Conservation (phyloP, 2,329 filamentous ascomycete genomes). For the Balansia obtecta region DNA sequence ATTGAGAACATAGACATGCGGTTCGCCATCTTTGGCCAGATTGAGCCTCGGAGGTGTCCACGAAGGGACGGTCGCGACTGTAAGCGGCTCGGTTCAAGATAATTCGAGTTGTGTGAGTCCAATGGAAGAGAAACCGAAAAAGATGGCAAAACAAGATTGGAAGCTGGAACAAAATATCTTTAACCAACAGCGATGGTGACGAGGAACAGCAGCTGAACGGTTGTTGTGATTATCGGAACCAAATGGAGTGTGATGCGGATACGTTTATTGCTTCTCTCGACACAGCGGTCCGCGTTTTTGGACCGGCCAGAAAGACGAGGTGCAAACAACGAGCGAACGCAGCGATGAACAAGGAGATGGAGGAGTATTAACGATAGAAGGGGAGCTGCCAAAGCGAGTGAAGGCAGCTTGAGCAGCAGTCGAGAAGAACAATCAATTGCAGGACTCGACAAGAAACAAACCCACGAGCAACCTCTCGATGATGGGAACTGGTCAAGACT, state of each 20-base stretch:
- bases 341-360: not conserved
- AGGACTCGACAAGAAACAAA: conserved; percentile 7
- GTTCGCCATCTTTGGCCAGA: conserved; percentile 38
- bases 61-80: conserved; percentile 26
- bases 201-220: no score
- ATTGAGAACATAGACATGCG: conserved; percentile 60
- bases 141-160: not conserved
- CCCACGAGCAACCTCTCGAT: conserved; percentile 12
- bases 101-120: not conserved
- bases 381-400: conserved; percentile 47
- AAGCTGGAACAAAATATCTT: not conserved
- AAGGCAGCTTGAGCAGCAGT: conserved; percentile 25
- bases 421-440: conserved; percentile 7
- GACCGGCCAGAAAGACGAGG: not conserved
- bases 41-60: conserved; percentile 18
- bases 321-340: not conserved
- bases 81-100: not conserved
- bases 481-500: not conserved
- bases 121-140: not conserved
- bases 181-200: not conserved
- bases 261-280: not conserved
- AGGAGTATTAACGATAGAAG: conserved; percentile 23
- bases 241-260: not conserved
- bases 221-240: not conserved
- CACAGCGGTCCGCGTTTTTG: not conserved